Conservation (phyloP, 1,284 basidiomycete species). For the Porogramme epimiltina region DNA sequence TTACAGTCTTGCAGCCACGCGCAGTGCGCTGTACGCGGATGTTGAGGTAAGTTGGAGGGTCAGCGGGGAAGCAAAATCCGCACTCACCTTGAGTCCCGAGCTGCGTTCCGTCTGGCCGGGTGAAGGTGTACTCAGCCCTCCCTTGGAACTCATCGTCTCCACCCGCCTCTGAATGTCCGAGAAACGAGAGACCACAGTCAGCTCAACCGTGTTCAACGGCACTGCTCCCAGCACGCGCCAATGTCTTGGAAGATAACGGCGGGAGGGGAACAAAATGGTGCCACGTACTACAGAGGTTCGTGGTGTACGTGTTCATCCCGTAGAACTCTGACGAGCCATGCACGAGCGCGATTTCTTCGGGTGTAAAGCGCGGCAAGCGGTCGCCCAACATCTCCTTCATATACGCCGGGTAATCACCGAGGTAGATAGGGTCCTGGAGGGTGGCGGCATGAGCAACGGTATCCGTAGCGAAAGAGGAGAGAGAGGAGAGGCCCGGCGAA, state of each 20-base stretch:
- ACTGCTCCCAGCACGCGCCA: too few species aligned
- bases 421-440: conserved; percentile 68
- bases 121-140: conserved; percentile 61
- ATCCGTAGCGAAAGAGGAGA: background rate
- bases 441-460: background rate
- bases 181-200: too few species aligned
- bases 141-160: conserved; percentile 70
- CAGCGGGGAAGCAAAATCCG: too few species aligned
- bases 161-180: conserved; percentile 59
- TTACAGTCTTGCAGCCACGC: conserved; percentile 66
- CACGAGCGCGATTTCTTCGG: conserved; percentile 62
- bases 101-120: conserved; percentile 62
- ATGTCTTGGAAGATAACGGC: background rate
- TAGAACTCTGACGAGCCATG: conserved; percentile 74
- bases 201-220: background rate
- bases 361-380: conserved; percentile 66
- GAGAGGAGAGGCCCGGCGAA: background rate
- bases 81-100: conserved; percentile 65
- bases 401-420: conserved; percentile 68
- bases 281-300: conserved; percentile 62
- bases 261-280: background rate
- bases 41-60: background rate
- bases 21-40: conserved; percentile 48
- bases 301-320: conserved; percentile 75
- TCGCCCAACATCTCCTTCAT: conserved; percentile 63